Evolutionary conservation across 495 filamentous ascomycete genomes (phyloP).

Genomic region (Talaromyces adpressus): DNA sequence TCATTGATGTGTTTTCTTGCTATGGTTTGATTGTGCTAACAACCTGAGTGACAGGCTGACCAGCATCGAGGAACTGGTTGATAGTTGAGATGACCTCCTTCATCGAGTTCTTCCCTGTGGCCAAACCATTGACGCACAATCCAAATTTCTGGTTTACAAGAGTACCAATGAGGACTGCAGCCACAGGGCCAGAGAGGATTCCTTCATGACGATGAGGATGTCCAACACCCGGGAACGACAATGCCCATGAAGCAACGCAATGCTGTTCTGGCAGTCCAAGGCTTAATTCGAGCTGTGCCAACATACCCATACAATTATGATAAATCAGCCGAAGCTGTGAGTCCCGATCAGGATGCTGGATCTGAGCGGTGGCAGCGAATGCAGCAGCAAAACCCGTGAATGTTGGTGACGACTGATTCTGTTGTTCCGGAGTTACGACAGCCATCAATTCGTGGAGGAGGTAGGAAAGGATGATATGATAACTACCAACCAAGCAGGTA

Average conservation of each 20-base stretch:
- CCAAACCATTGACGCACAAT: conserved; percentile 7
- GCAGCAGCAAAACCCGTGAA: neutral
- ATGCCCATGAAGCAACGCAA: conserved; percentile 4
- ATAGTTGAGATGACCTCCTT: conserved; percentile 4
- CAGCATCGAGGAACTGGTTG: neutral
- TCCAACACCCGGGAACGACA: neutral
- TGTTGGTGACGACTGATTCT: neutral
- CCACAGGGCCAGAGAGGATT: conserved; percentile 4
- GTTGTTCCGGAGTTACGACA: neutral
- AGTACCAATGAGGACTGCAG: neutral
- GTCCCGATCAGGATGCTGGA: neutral
- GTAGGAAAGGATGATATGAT: conserved; percentile 8
- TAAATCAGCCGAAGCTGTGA: conserved; percentile 5
- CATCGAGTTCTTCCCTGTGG: conserved; percentile 4
- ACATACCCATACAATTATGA: conserved; percentile 2
- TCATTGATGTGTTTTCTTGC: neutral
- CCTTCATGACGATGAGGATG: neutral
- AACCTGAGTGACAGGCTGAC: neutral
- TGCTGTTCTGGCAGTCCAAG: conserved; percentile 1
- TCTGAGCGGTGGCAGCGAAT: neutral
- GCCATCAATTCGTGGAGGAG: conserved; percentile 7
- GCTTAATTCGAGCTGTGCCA: conserved; percentile 4
- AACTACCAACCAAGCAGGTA: conserved; percentile 5
- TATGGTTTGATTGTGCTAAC: neutral
- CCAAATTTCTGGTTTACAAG: conserved; percentile 6